Percentiles rank a stretch among this genome's conserved stretches.
Conservation (phyloP, 805 yeast genomes). For the Kodamaea kakaduensis region DNA sequence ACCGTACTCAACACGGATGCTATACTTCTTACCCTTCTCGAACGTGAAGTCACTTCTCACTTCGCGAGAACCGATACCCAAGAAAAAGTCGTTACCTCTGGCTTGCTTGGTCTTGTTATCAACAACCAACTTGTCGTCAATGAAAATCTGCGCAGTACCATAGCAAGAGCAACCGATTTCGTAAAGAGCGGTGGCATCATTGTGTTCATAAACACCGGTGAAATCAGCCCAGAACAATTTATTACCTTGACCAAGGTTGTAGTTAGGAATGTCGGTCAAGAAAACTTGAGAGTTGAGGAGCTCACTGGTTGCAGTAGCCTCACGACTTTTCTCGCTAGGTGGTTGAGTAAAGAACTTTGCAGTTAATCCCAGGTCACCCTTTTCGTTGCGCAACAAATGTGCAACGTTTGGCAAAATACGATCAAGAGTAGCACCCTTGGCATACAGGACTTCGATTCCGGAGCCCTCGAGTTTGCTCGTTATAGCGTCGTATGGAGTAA, state of each 20-base stretch:
- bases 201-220: slow-evolving; percentile 41
- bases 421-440: slow-evolving; percentile 32
- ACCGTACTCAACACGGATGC: slow-evolving; percentile 48
- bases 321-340: slow-evolving; percentile 14
- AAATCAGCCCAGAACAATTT: slow-evolving; percentile 41
- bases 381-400: slow-evolving; percentile 14
- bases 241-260: not conserved
- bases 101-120: slow-evolving; percentile 54
- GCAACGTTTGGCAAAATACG: slow-evolving; percentile 30
- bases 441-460: slow-evolving; percentile 20
- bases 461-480: slow-evolving; percentile 22
- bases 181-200: slow-evolving; percentile 43
- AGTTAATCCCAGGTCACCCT: slow-evolving; percentile 26
- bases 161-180: slow-evolving; percentile 48
- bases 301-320: slow-evolving; percentile 22
- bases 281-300: slow-evolving; percentile 14
- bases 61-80: slow-evolving; percentile 52
- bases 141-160: slow-evolving; percentile 54
- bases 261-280: not conserved
- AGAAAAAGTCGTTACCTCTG: slow-evolving; percentile 47
- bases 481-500: slow-evolving; percentile 48
- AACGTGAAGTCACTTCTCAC: slow-evolving; percentile 36
- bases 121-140: slow-evolving; percentile 50
- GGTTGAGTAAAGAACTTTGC: slow-evolving; percentile 25
- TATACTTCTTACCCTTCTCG: slow-evolving; percentile 43